Conservation (phyloP, 257 asterid genomes). For the Plantago elongata region DNA sequence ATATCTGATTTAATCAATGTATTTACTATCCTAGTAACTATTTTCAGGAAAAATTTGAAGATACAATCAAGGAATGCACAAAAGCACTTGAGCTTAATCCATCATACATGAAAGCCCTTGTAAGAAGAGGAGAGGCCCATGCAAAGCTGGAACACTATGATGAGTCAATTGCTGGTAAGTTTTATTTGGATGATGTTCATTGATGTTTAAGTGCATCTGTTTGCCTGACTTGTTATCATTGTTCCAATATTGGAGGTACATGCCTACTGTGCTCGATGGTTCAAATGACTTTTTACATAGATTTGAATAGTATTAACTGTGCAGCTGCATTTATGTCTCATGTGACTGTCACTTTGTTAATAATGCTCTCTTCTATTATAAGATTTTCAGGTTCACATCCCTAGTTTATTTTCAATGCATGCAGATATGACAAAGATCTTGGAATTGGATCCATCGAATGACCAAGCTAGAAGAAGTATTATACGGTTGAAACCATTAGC, state of each 20-base stretch:
- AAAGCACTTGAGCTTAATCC: conserved; percentile 88
- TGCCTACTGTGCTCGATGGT: too few species aligned
- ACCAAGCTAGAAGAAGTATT: conserved; percentile 75
- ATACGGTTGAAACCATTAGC: conserved; percentile 84
- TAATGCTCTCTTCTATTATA: conserved; percentile 2
- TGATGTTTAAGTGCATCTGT: neutral
- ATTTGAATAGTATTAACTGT: too few species aligned
- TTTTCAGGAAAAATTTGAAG: conserved; percentile 65
- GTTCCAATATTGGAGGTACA: neutral
- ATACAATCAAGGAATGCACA: conserved; percentile 78
- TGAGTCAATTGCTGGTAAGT: conserved; percentile 77
- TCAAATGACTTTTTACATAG: too few species aligned
- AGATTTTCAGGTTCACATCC: conserved; percentile 4
- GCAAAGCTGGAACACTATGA: conserved; percentile 87
- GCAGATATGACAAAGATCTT: conserved; percentile 75
- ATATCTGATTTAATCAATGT: conserved; percentile 20
- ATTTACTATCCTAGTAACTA: conserved; percentile 20
- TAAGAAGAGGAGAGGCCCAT: conserved; percentile 89
- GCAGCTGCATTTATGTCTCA: too few species aligned
- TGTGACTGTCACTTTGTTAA: neutral
- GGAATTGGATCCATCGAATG: conserved; percentile 74
- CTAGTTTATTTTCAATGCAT: conserved; percentile 14
- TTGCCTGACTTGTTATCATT: neutral
- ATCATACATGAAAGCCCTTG: conserved; percentile 60
- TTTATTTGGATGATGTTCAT: conserved; percentile 12